Percentiles rank a stretch among this genome's conserved stretches.
phyloP scores from a whole-genome alignment of 495 filamentous ascomycete species.

The Penicillium chermesinum region DNA sequence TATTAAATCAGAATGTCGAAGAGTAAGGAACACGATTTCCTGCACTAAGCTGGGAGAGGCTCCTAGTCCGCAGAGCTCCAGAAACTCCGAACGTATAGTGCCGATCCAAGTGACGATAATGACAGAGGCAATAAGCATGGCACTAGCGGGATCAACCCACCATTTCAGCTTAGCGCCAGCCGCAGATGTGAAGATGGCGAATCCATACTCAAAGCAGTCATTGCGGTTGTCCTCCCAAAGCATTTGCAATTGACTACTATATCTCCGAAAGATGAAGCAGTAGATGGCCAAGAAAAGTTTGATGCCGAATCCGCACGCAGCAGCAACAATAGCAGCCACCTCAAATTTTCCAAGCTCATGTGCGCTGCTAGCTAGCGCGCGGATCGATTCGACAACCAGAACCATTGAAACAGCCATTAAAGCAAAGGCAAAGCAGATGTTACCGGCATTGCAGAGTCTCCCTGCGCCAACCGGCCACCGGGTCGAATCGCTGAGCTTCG shows the following conservation, averaged over 20 bases:
- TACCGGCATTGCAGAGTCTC: constrained; percentile 51
- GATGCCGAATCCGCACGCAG: constrained; percentile 45
- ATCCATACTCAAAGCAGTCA: constrained; percentile 51
- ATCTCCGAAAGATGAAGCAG: constrained; percentile 43
- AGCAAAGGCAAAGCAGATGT: constrained; percentile 55
- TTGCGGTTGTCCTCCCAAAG: constrained; percentile 50
- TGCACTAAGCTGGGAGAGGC: constrained; percentile 52
- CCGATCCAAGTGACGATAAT: constrained; percentile 52
- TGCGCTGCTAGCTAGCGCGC: constrained; percentile 37
- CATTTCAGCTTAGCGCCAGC: constrained; percentile 48
- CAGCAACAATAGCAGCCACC: constrained; percentile 47
- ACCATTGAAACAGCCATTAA: constrained; percentile 54
- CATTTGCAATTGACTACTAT: neutral
- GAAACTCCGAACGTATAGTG: constrained; percentile 17
- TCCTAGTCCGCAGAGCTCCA: constrained; percentile 15
- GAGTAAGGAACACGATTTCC: constrained; percentile 52
- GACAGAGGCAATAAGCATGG: constrained; percentile 49
- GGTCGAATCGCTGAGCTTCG: constrained; percentile 39
- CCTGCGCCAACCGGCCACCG: constrained; percentile 52
- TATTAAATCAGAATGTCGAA: constrained; percentile 50
- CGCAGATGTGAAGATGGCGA: constrained; percentile 51
- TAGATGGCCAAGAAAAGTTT: constrained; percentile 40
- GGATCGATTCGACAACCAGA: constrained; percentile 47
- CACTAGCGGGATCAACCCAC: constrained; percentile 52
- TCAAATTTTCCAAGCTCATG: constrained; percentile 36